Evolutionary conservation across 2,329 filamentous ascomycete genomes (phyloP), one percentile per base, ranked within the genome.

Genomic region (Penicillium hordei): DNA sequence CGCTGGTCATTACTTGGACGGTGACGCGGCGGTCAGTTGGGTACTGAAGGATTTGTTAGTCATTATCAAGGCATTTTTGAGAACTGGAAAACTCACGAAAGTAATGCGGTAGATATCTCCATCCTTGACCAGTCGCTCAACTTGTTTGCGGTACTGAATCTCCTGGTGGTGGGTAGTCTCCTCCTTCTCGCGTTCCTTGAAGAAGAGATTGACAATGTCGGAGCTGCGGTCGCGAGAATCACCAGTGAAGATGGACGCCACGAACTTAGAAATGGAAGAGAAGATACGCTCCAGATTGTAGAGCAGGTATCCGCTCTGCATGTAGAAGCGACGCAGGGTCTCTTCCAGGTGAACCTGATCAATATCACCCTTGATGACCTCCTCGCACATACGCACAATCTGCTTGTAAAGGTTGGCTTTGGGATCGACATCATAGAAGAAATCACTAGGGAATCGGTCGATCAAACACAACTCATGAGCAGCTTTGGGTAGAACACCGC

Each of bases 241-340:
- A 3, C 86, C 86, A 68, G 87, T 92, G 70, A 93, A 90, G 72
- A 96, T 92, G n/a, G 85, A 85, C 19, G 92, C 82, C 25, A 89
- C 91, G 58, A 93, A 88, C 57, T 92, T 89, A 58, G 89, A 89
- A 39, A 97, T 84, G 1, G 89, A 89, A 70, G 87, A 87, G 52
- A 97, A 84, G 31, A 97, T 86, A 72, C 96, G 93, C 70, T 95
- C 91, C 63, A 97, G 87, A 5, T 91, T 93, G 78, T 97, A 99
- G 39, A 97, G 78, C 68, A 92, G 91, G 89, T 93, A 99, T 7
- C 94, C 94, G 64, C 87, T 89, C 70, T 89, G 88, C 57, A 97
- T 82, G 72, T 97, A 99, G 77, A 91, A 97, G 64, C 93, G 90
- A 25, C 94, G 89, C 56, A 99, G 82, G 6, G 92, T 89, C 69